A percentile compares a stretch with the other conserved stretches of the same genome.
Conservation (phyloP, 805 yeast species). For the Diddensiella transvaalensis region DNA sequence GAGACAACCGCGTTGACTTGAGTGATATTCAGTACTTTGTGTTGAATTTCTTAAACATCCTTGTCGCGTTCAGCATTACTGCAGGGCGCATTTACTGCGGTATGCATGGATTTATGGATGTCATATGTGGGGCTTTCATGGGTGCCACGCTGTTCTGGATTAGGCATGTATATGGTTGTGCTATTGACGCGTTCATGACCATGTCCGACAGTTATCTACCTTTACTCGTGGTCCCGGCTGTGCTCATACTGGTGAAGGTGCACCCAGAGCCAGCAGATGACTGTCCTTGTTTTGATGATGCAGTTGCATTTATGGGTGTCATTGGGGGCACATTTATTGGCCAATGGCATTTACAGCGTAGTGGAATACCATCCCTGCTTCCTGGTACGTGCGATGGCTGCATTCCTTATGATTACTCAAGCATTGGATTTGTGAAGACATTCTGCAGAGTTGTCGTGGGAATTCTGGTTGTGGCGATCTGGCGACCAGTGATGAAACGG, state of each 20-base stretch:
- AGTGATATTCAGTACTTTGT: conserved; percentile 1
- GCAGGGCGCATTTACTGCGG: conserved; percentile 91
- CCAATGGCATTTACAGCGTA: conserved; percentile 42
- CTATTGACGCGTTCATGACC: conserved; percentile 47
- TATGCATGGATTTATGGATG: conserved; percentile 91
- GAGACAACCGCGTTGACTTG: conserved; percentile 6
- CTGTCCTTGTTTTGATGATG: conserved; percentile 95
- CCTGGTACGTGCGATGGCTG: conserved; percentile 14
- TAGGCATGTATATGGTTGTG: conserved; percentile 40
- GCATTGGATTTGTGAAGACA: conserved; percentile 31
- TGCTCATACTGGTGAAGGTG: conserved; percentile 45
- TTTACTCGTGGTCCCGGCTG: conserved; percentile 27
- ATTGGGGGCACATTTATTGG: conserved; percentile 70
- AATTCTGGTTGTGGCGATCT: conserved; percentile 53
- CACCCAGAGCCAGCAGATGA: conserved; percentile 87
- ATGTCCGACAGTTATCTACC: conserved; percentile 6
- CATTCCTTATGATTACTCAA: conserved; percentile 19
- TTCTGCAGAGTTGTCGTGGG: conserved; percentile 58
- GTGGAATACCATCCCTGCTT: background rate
- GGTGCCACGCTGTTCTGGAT: conserved; percentile 55
- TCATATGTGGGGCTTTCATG: conserved; percentile 58
- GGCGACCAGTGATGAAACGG: conserved; percentile 78
- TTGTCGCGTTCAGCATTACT: conserved; percentile 63
- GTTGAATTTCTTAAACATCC: conserved; percentile 15
- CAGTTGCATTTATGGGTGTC: conserved; percentile 90